Conservation (phyloP, 768 basidiomycete species). For the Lyophyllum shimeji region DNA sequence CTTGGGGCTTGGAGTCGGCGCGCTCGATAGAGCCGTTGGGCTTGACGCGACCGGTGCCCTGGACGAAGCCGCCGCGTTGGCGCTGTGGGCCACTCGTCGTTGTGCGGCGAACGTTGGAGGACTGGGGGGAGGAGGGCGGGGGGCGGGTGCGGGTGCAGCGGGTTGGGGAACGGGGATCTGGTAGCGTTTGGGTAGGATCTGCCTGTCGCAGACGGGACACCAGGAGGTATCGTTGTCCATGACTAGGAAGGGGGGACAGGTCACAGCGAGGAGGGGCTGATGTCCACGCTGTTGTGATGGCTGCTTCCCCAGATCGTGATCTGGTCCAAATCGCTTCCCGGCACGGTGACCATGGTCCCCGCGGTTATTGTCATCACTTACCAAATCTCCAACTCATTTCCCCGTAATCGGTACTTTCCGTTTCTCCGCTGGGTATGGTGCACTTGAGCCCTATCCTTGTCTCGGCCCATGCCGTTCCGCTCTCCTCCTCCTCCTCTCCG, state of each 20-base stretch:
- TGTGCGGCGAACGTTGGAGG: conserved; percentile 29
- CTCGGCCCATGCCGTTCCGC: background rate
- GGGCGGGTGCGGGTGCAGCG: conserved; percentile 26
- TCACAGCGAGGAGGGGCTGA: conserved; percentile 8
- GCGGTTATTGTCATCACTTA: conserved; percentile 10
- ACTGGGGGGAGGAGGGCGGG: conserved; percentile 33
- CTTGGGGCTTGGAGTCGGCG: conserved; percentile 22
- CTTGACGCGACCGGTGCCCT: conserved; percentile 64
- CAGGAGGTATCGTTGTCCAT: conserved; percentile 69
- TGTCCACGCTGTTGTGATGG: conserved; percentile 26
- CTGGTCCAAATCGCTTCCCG: conserved; percentile 10
- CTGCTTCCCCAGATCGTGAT: conserved; percentile 17
- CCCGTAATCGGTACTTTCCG: conserved; percentile 2
- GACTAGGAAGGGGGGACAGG: conserved; percentile 17
- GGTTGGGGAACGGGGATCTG: conserved; percentile 43
- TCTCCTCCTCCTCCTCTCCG: background rate
- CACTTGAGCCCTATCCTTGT: background rate
- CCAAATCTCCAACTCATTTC: conserved; percentile 10
- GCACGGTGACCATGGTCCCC: conserved; percentile 19
- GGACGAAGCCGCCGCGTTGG: conserved; percentile 50
- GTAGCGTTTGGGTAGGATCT: conserved; percentile 77
- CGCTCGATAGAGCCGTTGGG: conserved; percentile 55
- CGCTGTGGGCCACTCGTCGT: conserved; percentile 33
- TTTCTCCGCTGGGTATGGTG: background rate
- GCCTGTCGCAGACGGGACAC: conserved; percentile 79